Evolutionary conservation across 176 grass and related monocot genomes (phyloP).

Genomic region (Luzula sylvatica): DNA sequence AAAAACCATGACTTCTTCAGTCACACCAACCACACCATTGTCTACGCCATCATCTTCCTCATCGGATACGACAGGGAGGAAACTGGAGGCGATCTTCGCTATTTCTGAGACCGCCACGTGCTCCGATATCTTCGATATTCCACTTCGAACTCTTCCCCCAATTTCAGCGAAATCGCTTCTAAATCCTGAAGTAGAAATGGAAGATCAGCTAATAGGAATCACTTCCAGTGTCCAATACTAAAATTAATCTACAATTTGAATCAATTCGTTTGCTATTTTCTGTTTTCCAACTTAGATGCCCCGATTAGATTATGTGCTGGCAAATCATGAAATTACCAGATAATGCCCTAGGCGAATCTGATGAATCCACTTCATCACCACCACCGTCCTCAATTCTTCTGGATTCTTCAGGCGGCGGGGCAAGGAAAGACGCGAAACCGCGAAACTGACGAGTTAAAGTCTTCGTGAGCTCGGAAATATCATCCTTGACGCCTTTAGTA

Average conservation of each 20-base stretch:
- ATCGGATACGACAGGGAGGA: slow-evolving; percentile 44
- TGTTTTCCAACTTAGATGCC: not conserved
- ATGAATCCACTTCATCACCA: not conserved
- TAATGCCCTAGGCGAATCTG: not conserved
- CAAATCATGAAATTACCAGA: slow-evolving; percentile 13
- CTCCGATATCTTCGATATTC: slow-evolving; percentile 62
- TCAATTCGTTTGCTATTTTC: not conserved
- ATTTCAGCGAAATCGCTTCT: slow-evolving; percentile 60
- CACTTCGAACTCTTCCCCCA: slow-evolving; percentile 49
- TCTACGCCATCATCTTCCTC: slow-evolving; percentile 16
- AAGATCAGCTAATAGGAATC: slow-evolving; percentile 5
- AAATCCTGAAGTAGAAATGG: slow-evolving; percentile 15
- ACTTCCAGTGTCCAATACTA: not conserved
- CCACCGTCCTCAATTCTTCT: not conserved
- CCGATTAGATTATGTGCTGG: not conserved
- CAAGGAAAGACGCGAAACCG: slow-evolving; percentile 67
- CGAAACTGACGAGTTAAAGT: slow-evolving; percentile 58
- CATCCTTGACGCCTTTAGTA: slow-evolving; percentile 65
- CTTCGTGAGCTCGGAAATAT: slow-evolving; percentile 73
- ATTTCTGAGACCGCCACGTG: slow-evolving; percentile 71
- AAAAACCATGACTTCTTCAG: slow-evolving; percentile 67
- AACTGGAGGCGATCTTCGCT: slow-evolving; percentile 66
- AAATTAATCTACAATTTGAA: slow-evolving; percentile 3
- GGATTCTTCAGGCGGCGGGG: slow-evolving; percentile 2
- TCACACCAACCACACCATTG: slow-evolving; percentile 26